Evolutionary conservation across 208 protist genomes (phyloP).

Genomic region (Polymyxa betae): DNA sequence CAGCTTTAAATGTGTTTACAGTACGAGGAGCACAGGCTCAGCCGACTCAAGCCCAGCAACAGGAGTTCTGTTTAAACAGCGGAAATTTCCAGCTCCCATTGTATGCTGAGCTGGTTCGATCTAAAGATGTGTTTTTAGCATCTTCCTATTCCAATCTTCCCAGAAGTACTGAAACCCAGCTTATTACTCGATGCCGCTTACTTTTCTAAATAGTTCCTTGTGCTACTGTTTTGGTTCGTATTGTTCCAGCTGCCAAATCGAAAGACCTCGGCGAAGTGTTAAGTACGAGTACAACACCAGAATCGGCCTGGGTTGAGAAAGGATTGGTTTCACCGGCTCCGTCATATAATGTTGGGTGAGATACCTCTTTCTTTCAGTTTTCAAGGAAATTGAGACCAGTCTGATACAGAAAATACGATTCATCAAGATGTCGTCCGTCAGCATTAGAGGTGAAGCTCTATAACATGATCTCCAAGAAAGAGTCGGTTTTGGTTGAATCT

Average conservation of each 20-base stretch:
- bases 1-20: constrained; percentile 26
- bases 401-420: neutral
- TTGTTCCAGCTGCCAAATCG: constrained; percentile 20
- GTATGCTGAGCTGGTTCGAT: neutral
- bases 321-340: neutral
- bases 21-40: neutral
- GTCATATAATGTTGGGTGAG: neutral
- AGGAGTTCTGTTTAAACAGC: constrained; percentile 20
- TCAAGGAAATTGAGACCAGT: neutral
- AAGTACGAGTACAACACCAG: neutral
- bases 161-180: neutral
- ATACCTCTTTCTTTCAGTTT: neutral
- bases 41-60: constrained; percentile 7
- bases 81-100: constrained; percentile 16
- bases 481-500: neutral
- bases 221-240: constrained; percentile 18
- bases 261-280: neutral
- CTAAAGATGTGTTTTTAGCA: neutral
- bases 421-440: neutral
- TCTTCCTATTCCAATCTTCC: neutral
- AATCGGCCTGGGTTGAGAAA: neutral
- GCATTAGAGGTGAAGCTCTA: neutral
- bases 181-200: neutral
- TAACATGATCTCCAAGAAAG: neutral
- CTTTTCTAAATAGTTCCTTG: neutral